phyloP scores from a whole-genome alignment of 306 rosid species.

The Quillaja saponaria region DNA sequence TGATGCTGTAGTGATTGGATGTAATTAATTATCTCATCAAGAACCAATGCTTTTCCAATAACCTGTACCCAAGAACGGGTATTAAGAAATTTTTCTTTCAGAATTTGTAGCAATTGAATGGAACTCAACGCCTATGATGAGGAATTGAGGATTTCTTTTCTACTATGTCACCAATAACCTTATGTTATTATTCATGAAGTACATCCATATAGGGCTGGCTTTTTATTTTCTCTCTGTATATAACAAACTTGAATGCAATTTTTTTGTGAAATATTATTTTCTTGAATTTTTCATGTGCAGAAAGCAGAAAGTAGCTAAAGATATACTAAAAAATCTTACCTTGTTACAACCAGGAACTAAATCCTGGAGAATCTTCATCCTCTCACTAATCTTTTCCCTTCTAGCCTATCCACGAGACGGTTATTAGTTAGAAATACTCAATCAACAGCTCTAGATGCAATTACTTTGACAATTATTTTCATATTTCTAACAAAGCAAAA shows the following conservation, averaged over 20 bases:
- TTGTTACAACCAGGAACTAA: conserved; percentile 94
- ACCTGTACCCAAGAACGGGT: conserved; percentile 49
- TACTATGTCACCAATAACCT: neutral
- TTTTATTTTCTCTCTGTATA: conserved; percentile 12
- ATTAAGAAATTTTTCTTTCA: neutral
- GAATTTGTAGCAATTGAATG: neutral
- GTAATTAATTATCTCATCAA: conserved; percentile 94
- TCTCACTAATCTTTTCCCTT: conserved; percentile 92
- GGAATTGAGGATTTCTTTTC: conserved; percentile 6
- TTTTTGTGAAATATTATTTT: conserved; percentile 1
- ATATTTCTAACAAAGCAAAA: no score
- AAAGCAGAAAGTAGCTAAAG: conserved; percentile 22
- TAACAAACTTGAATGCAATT: conserved; percentile 7
- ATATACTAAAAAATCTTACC: conserved; percentile 47
- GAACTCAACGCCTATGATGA: conserved; percentile 8
- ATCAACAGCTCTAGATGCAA: conserved; percentile 26
- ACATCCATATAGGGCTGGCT: conserved; percentile 14
- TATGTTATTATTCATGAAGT: neutral
- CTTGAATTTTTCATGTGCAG: neutral
- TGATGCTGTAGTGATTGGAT: conserved; percentile 88
- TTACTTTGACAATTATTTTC: neutral
- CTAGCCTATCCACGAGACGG: conserved; percentile 68
- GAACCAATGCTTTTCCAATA: conserved; percentile 89
- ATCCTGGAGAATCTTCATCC: conserved; percentile 94
- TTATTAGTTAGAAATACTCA: conserved; percentile 29